Percentiles rank a stretch among this genome's conserved stretches.
Conservation (phyloP, 2,329 filamentous ascomycete species). For the Claviceps africana region DNA sequence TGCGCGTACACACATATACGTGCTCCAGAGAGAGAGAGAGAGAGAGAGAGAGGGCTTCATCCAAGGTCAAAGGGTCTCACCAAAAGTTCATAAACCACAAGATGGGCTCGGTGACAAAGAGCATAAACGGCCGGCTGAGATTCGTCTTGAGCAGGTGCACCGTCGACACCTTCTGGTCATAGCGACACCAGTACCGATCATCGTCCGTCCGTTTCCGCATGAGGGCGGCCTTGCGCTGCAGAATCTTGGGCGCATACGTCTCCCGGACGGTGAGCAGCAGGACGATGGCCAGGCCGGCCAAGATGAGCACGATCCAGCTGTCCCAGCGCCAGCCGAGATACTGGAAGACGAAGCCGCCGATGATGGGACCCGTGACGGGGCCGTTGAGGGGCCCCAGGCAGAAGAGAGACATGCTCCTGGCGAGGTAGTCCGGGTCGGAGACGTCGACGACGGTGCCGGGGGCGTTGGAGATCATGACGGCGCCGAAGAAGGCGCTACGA, state of each 20-base stretch:
- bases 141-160: conserved; percentile 57
- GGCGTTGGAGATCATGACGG: conserved; percentile 70
- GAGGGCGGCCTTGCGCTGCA: conserved; percentile 51
- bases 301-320: conserved; percentile 67
- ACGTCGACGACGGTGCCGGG: conserved; percentile 77
- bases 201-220: conserved; percentile 56
- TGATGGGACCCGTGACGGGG: conserved; percentile 28
- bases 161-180: conserved; percentile 58
- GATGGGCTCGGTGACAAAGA: conserved; percentile 73
- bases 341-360: conserved; percentile 61
- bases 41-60: background rate
- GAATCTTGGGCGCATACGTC: conserved; percentile 60
- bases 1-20: background rate
- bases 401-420: conserved; percentile 62
- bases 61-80: too few relatives aligned
- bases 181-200: conserved; percentile 62
- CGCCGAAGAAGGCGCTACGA: conserved; percentile 36
- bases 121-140: conserved; percentile 61
- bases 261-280: conserved; percentile 51
- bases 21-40: background rate
- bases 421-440: conserved; percentile 64
- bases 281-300: conserved; percentile 46
- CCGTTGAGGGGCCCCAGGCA: conserved; percentile 70
- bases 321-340: conserved; percentile 80
- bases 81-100: conserved; percentile 54